Conservation (phyloP, 73 alveolate genomes). For the Durusdinium trenchii region DNA sequence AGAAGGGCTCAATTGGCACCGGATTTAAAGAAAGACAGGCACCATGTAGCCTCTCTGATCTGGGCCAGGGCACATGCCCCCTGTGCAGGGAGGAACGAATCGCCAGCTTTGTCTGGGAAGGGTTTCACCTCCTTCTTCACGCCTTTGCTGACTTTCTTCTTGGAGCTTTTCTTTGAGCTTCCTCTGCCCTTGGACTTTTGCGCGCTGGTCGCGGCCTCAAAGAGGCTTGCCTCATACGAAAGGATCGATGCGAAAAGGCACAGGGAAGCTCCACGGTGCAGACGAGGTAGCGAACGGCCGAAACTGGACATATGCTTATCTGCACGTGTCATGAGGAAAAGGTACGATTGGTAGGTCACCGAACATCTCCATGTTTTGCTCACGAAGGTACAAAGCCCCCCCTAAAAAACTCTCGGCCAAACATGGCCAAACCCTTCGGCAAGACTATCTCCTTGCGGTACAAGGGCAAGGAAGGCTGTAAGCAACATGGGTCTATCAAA, state of each 20-base stretch:
- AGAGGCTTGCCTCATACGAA: slow-evolving; percentile 37
- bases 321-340: too few species aligned
- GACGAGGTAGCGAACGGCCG: background rate
- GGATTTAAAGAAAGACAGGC: background rate
- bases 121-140: background rate
- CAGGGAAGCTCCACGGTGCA: background rate
- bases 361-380: too few species aligned
- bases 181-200: slow-evolving; percentile 36
- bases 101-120: slow-evolving; percentile 81
- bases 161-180: background rate
- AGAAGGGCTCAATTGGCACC: background rate
- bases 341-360: too few species aligned
- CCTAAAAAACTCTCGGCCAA: too few species aligned
- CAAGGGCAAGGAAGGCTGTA: too few species aligned
- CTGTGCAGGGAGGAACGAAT: slow-evolving; percentile 65
- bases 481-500: too few species aligned
- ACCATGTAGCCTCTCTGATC: background rate
- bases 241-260: too few species aligned
- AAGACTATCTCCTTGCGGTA: too few species aligned
- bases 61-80: slow-evolving; percentile 56
- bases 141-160: background rate
- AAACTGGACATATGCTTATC: background rate
- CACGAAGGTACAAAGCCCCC: too few species aligned
- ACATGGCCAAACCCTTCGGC: too few species aligned
- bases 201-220: slow-evolving; percentile 58